Conservation (phyloP, 2,329 filamentous ascomycete genomes). For the Pseudogymnoascus sp. region DNA sequence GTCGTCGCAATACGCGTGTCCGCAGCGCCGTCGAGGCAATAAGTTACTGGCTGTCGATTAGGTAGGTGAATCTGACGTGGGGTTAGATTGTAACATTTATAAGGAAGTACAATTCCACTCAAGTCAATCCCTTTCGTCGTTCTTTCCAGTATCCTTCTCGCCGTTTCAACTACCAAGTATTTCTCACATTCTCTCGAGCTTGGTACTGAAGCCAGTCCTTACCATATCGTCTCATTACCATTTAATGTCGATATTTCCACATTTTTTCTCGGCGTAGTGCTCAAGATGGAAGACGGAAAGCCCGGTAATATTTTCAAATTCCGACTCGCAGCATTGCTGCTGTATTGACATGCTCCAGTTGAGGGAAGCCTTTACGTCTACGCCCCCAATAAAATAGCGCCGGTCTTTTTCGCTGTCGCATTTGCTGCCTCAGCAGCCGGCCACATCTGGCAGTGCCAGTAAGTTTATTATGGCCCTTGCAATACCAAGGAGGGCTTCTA, state of each 20-base stretch:
- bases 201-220: neutral
- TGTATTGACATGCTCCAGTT: slow-evolving; percentile 6
- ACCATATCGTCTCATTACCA: neutral
- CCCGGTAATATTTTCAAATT: neutral
- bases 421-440: slow-evolving; percentile 36
- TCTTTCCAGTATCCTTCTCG: neutral
- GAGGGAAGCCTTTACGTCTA: slow-evolving; percentile 35
- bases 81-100: neutral
- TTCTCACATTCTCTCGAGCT: neutral
- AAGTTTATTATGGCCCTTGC: slow-evolving; percentile 23
- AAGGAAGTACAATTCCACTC: neutral
- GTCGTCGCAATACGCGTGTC: slow-evolving; percentile 8
- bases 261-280: neutral
- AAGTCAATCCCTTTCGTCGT: neutral
- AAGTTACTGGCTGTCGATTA: neutral
- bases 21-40: neutral
- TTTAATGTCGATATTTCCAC: neutral
- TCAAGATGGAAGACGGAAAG: slow-evolving; percentile 7
- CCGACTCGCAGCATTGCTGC: neutral
- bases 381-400: slow-evolving; percentile 43
- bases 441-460: slow-evolving; percentile 49
- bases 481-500: slow-evolving; percentile 9
- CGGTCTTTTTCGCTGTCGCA: slow-evolving; percentile 42
- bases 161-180: neutral
- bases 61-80: neutral